A percentile compares a stretch with the other conserved stretches of the same genome.
These are phyloP conservation scores for Barbatosphaeria neglecta DNA, from an alignment of 495 filamentous ascomycete genomes.

Conservation along the genomic window DNA sequence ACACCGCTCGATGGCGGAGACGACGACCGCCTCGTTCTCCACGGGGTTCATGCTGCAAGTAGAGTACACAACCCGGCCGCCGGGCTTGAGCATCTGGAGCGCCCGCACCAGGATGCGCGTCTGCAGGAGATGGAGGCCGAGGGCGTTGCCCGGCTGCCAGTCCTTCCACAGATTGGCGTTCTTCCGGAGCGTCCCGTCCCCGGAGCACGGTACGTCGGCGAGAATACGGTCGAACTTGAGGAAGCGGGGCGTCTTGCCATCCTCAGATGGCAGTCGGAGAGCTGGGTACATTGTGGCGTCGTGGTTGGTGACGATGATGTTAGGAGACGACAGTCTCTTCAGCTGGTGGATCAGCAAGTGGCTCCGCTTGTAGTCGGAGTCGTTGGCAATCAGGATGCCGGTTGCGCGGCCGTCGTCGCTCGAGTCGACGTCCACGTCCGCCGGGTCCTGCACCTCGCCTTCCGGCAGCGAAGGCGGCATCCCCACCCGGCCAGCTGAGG, in stretches of 20 bases:
- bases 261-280: conserved; percentile 55
- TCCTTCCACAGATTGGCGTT: conserved; percentile 89
- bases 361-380: conserved; percentile 84
- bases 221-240: conserved; percentile 95
- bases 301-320: conserved; percentile 94
- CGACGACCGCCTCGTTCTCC: conserved; percentile 91
- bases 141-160: conserved; percentile 71
- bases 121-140: conserved; percentile 78
- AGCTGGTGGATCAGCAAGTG: conserved; percentile 97
- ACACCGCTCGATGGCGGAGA: conserved; percentile 73
- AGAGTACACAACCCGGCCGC: conserved; percentile 89
- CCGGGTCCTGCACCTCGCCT: conserved; percentile 30
- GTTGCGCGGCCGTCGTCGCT: conserved; percentile 76
- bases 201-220: conserved; percentile 93
- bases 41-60: conserved; percentile 97
- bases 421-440: conserved; percentile 42
- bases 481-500: conserved; percentile 37
- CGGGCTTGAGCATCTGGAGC: conserved; percentile 91
- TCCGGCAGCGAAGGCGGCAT: conserved; percentile 33
- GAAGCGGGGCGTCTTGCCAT: conserved; percentile 50
- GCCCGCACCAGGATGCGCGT: conserved; percentile 82
- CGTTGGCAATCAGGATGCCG: conserved; percentile 87
- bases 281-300: conserved; percentile 94
- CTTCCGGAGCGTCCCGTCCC: conserved; percentile 86
- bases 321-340: conserved; percentile 91